Evolutionary conservation across 2,329 filamentous ascomycete species (phyloP), one percentile per base, ranked within the genome.

Genomic region (Knufia petricola): DNA sequence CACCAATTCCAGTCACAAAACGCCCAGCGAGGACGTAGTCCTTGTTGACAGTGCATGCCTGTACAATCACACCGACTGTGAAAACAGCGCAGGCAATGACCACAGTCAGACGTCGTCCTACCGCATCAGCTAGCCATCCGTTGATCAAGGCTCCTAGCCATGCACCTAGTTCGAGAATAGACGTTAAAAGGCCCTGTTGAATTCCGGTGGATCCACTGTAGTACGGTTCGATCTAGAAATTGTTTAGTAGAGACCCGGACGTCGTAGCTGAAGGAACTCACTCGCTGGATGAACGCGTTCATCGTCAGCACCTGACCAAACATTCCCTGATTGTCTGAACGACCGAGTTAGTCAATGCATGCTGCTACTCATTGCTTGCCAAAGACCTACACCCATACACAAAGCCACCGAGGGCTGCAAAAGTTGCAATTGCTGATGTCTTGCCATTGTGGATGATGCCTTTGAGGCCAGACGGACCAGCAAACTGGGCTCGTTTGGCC

Each of bases 221-320:
- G 26, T 28, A 28, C 6, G 26, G 26, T 6, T 28, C 26, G 26
- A 28, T 28, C 26, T 28, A 28, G 6, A 6, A 12, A 28, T 6
- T 6, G 26, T n/a, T 28, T 28, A 28, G 26, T 12, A 28, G 26
- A 12, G 26, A 6, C 12, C 12, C 12, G 6, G 26, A 6, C 12
- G 26, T 12, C 12, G 12, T 12, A 28, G 26, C 26, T 28, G 26
- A 28, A 6, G 26, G 26, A 28, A 12, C 26, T 28, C 26, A 28
- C 26, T 12, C 26, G 26, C 6, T 28, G 6, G 12, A 28, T 28
- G 34, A 75, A 76, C 1, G 69, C 66, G 6, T 61, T 59, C 72
- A 75, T 74, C 8, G 67, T 69, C 42, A 77, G 58, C n/a, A 87
- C 77, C 15, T 83, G 82, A n/a, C 78, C 78, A 64, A 85, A 85